Conservation (phyloP, 805 yeast species). For the Lipomyces oligophaga region DNA sequence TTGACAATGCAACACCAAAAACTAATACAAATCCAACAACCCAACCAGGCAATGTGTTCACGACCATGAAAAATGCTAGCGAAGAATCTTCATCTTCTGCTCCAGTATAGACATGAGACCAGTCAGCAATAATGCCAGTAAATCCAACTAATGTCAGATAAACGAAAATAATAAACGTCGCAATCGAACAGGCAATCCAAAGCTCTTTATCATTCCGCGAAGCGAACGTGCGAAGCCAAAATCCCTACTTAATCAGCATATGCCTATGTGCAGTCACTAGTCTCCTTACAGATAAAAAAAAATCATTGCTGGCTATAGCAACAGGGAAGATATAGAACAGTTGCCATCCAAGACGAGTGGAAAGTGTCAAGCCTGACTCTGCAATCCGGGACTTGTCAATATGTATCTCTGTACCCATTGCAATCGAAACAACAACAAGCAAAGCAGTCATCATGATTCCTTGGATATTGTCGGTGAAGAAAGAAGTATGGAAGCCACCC, state of each 20-base stretch:
- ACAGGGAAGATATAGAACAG: slow-evolving; percentile 75
- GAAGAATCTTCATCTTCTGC: slow-evolving; percentile 51
- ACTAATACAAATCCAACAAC: slow-evolving; percentile 77
- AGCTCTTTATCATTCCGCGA: slow-evolving; percentile 73
- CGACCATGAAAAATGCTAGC: slow-evolving; percentile 67
- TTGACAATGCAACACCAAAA: slow-evolving; percentile 67
- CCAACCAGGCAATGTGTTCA: slow-evolving; percentile 78
- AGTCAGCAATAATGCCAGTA: slow-evolving; percentile 83
- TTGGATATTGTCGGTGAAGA: slow-evolving; percentile 81
- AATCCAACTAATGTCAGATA: slow-evolving; percentile 71
- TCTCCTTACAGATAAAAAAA: slow-evolving; percentile 85
- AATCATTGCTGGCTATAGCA: slow-evolving; percentile 85
- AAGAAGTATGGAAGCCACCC: slow-evolving; percentile 88
- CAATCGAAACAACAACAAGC: slow-evolving; percentile 66
- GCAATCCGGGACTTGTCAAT: slow-evolving; percentile 59
- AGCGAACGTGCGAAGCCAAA: slow-evolving; percentile 94
- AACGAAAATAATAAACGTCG: slow-evolving; percentile 60
- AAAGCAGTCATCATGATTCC: slow-evolving; percentile 67
- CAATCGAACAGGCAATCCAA: slow-evolving; percentile 68
- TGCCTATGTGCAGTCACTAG: too few species aligned
- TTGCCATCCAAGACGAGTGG: slow-evolving; percentile 82
- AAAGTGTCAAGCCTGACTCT: slow-evolving; percentile 59
- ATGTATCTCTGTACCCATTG: slow-evolving; percentile 69
- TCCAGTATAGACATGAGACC: slow-evolving; percentile 66
- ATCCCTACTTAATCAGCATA: too few species aligned